Percentiles rank a stretch among this genome's conserved stretches.
phyloP scores from a whole-genome alignment of 148 eudicot species.

The Cornus controversa region DNA sequence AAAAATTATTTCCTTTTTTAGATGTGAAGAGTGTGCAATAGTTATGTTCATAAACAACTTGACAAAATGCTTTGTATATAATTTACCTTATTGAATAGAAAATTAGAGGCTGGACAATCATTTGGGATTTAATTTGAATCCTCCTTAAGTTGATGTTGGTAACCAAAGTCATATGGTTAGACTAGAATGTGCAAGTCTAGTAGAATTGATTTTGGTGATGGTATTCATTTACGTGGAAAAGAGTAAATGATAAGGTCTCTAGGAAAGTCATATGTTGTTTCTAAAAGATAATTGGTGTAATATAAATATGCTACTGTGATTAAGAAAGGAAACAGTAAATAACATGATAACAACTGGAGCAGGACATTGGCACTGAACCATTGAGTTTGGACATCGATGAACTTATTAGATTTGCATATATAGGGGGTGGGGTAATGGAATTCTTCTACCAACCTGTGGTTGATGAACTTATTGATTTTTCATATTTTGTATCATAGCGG shows the following conservation, averaged over 20 bases:
- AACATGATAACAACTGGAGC: background rate
- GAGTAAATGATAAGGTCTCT: background rate
- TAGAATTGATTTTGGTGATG: background rate
- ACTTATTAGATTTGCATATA: background rate
- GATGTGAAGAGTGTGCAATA: too few relatives aligned
- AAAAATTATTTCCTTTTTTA: too few relatives aligned
- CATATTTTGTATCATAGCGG: background rate
- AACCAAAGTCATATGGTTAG: background rate
- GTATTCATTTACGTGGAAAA: background rate
- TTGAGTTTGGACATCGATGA: background rate
- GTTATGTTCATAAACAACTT: background rate
- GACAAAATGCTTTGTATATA: background rate
- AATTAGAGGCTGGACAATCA: background rate
- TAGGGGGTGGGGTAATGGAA: background rate
- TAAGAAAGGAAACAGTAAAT: background rate
- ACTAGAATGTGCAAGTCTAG: background rate
- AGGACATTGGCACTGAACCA: background rate
- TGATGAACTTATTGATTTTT: background rate
- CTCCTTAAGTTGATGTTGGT: background rate
- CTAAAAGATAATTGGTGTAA: background rate
- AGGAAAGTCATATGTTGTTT: background rate
- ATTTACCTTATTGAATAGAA: background rate
- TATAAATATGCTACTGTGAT: background rate
- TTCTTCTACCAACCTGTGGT: background rate
- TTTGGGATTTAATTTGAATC: background rate